Evolutionary conservation across 83 land plant genomes (phyloP), one percentile per base, ranked within the genome.

Genomic region (Picea abies): DNA sequence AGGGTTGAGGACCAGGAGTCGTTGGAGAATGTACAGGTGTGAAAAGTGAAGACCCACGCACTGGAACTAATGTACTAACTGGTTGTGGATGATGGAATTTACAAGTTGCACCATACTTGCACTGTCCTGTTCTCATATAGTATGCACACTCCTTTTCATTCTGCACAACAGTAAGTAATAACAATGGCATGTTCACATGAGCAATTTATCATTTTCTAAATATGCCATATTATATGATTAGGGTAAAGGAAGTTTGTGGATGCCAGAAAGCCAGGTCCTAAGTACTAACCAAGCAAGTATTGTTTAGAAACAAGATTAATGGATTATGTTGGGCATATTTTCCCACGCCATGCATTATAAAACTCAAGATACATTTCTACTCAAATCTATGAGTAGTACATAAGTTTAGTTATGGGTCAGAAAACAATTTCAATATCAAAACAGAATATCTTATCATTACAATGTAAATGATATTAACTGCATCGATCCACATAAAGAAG

Each of bases 41-140:
- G 90, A 91, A 93, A 81, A 88, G 80, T 83, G 98, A 79, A 81
- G 96, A 91, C 72, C 89, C 91, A 71, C 90, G 89, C 85, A 93
- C 17, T 37, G 97, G 87, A 64, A 90, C 84, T 87, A 90, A 79
- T 69, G 90, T 78, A 80, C 85, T 87, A 37, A 94, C 88, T 65
- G 95, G 99, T 71, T 89, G 93, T 69, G 99, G 99, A 85, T 97
- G 99, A 84, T 97, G 92, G 78, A 93, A 97, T 88, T 96, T 97
- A 91, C 99, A 97, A 35, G 97, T 93, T 66, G 82, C 89, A 26
- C 97, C 97, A 87, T 89, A 97, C 73, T 96, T 97, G 87, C 99
- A 97, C 37, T 91, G 89, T 82, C 97, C 97, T 37, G 97, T 97
- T 82, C 97, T 92, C 88, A 97, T 70, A 87, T 96, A 97, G 76